Conservation (phyloP, 257 asterid genomes). For the Cruciata laevipes region DNA sequence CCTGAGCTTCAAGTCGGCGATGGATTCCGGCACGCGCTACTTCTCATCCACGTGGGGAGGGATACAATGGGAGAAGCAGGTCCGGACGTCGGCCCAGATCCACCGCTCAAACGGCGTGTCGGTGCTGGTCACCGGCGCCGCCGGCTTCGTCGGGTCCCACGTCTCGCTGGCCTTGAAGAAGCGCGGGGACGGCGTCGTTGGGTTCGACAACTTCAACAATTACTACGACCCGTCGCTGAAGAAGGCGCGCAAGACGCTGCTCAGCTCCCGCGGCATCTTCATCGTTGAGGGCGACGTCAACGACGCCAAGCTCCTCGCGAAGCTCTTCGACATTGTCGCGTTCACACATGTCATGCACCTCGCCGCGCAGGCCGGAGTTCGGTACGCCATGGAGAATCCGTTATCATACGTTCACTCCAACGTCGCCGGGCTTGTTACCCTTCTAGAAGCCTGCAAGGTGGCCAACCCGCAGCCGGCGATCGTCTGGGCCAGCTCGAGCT, state of each 20-base stretch:
- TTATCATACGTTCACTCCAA: constrained; percentile 62
- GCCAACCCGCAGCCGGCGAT: constrained; percentile 57
- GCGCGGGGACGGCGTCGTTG: constrained; percentile 87
- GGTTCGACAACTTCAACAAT: constrained; percentile 59
- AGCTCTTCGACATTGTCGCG: constrained; percentile 44
- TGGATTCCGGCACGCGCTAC: constrained; percentile 44
- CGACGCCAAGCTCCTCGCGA: constrained; percentile 43
- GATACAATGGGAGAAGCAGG: constrained; percentile 51
- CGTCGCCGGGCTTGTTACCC: constrained; percentile 69
- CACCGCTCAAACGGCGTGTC: constrained; percentile 46
- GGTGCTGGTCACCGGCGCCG: constrained; percentile 84
- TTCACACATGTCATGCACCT: constrained; percentile 76
- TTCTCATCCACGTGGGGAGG: constrained; percentile 64
- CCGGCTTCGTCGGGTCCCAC: constrained; percentile 73
- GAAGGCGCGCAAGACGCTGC: constrained; percentile 30
- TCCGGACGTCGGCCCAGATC: constrained; percentile 50
- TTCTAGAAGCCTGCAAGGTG: constrained; percentile 50
- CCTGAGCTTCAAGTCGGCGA: constrained; percentile 56
- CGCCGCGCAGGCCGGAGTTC: constrained; percentile 84
- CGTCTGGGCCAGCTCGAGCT: constrained; percentile 88
- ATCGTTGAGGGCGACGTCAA: constrained; percentile 57
- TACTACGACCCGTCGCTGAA: constrained; percentile 58
- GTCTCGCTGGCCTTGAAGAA: constrained; percentile 60
- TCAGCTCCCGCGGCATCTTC: constrained; percentile 25
- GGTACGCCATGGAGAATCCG: constrained; percentile 78